These are phyloP conservation scores for Mortierella sp. DNA, from an alignment of 371 early-diverging fungal species.

Conservation along the genomic window DNA sequence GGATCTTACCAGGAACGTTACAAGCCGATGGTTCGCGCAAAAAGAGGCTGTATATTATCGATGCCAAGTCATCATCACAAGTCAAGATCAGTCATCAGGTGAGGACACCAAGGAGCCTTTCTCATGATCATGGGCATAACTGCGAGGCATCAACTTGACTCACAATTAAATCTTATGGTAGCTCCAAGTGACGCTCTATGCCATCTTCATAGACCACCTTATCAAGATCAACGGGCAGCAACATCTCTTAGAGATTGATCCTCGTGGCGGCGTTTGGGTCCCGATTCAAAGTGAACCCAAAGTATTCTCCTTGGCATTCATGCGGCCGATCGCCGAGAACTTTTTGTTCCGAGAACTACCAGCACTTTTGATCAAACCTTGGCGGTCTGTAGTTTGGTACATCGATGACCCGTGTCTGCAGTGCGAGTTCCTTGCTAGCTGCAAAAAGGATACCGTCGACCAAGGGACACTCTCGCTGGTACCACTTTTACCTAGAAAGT, in stretches of 20 bases:
- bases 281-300: conserved; percentile 52
- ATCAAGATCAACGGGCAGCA: conserved; percentile 54
- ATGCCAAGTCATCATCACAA: conserved; percentile 61
- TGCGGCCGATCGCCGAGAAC: conserved; percentile 55
- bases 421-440: conserved; percentile 56
- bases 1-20: conserved; percentile 50
- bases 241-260: conserved; percentile 55
- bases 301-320: conserved; percentile 59
- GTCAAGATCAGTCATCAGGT: conserved; percentile 62
- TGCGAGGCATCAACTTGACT: background rate
- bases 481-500: conserved; percentile 48
- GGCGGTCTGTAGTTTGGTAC: conserved; percentile 54
- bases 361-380: conserved; percentile 38
- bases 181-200: conserved; percentile 66
- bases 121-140: background rate
- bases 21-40: conserved; percentile 17
- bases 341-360: conserved; percentile 57
- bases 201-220: conserved; percentile 57
- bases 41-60: conserved; percentile 58
- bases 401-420: conserved; percentile 57
- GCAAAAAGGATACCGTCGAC: conserved; percentile 56
- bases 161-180: conserved; percentile 8
- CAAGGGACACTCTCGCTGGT: conserved; percentile 52
- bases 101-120: background rate
- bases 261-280: conserved; percentile 60